Evolutionary conservation across 352 stramenopile species (phyloP).

Genomic region (Phytopythium aichiense): DNA sequence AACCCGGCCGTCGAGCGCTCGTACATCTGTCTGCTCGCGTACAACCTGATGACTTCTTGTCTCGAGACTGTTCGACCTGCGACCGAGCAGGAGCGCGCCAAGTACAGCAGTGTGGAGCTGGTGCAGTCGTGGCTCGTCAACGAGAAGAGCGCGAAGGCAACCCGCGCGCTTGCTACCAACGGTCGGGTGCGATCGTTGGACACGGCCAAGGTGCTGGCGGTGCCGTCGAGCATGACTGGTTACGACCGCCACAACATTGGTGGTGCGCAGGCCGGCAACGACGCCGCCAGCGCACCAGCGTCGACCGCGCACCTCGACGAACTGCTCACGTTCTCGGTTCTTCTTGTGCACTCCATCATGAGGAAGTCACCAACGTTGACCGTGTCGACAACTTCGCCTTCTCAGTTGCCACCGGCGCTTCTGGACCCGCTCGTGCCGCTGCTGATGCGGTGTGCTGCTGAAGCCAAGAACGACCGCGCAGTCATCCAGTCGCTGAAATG

Average conservation of each 20-base stretch:
- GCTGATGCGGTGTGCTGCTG: slow-evolving; percentile 88
- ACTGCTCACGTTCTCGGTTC: slow-evolving; percentile 83
- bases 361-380: slow-evolving; percentile 21
- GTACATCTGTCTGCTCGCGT: slow-evolving; percentile 84
- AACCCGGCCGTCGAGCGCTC: slow-evolving; percentile 80
- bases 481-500: slow-evolving; percentile 93
- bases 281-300: background rate
- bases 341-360: slow-evolving; percentile 73
- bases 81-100: slow-evolving; percentile 61
- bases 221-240: slow-evolving; percentile 39
- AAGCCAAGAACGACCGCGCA: slow-evolving; percentile 90
- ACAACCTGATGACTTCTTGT: slow-evolving; percentile 77
- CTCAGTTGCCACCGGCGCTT: slow-evolving; percentile 42
- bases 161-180: slow-evolving; percentile 39
- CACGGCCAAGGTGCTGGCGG: slow-evolving; percentile 35
- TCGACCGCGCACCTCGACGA: slow-evolving; percentile 71
- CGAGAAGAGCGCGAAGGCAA: slow-evolving; percentile 69
- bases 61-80: slow-evolving; percentile 66
- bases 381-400: slow-evolving; percentile 12
- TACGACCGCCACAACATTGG: slow-evolving; percentile 65
- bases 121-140: slow-evolving; percentile 75
- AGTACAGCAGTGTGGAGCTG: slow-evolving; percentile 34
- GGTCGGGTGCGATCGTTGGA: slow-evolving; percentile 50
- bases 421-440: slow-evolving; percentile 91
- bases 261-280: slow-evolving; percentile 16